Conservation (phyloP, 345 rosid species). For the Eucalyptus cloeziana region DNA sequence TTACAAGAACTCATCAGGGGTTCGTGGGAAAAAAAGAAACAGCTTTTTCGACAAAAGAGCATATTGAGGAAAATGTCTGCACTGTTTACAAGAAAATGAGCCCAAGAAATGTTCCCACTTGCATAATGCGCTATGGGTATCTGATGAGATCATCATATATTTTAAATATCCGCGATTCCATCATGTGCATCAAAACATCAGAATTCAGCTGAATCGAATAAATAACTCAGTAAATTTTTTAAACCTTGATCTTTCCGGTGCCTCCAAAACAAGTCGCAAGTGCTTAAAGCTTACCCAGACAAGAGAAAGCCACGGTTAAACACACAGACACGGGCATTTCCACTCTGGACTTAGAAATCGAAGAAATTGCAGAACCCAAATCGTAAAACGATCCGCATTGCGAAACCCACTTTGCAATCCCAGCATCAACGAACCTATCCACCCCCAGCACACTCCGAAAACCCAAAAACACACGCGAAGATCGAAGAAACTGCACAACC, state of each 20-base stretch:
- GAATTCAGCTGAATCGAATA: not conserved
- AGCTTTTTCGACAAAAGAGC: not conserved
- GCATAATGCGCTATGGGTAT: not conserved
- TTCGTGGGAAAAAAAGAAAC: not conserved
- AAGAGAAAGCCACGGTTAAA: not conserved
- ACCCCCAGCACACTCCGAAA: not conserved
- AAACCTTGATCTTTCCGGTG: not conserved
- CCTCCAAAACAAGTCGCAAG: not conserved
- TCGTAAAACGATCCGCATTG: not conserved
- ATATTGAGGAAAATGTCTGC: not conserved
- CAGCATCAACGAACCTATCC: not conserved
- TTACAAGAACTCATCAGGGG: not conserved
- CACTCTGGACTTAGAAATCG: not conserved
- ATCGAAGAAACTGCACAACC: not conserved
- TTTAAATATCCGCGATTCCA: not conserved
- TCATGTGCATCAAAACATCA: not conserved
- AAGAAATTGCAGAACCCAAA: not conserved
- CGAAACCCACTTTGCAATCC: not conserved
- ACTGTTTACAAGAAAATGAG: not conserved
- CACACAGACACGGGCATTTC: not conserved
- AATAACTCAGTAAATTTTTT: not conserved
- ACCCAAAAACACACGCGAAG: rapidly evolving
- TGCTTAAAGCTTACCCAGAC: not conserved
- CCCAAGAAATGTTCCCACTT: not conserved
- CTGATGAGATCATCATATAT: not conserved